A percentile compares a stretch with the other conserved stretches of the same genome.
These are phyloP conservation scores for Colletotrichum sp. DNA, from an alignment of 2,329 filamentous ascomycete genomes.

Conservation along the genomic window DNA sequence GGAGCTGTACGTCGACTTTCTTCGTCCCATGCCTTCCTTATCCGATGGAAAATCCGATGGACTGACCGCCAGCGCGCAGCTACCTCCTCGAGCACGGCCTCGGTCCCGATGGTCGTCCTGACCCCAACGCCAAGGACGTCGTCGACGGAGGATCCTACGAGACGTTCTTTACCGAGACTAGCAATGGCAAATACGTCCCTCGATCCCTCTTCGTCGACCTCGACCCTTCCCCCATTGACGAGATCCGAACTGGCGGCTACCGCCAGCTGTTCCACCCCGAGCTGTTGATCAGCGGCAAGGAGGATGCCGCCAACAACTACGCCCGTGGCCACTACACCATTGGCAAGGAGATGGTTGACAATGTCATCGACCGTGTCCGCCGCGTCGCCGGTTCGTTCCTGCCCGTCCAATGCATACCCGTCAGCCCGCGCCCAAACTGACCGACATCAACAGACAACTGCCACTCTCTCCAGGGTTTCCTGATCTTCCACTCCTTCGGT, in stretches of 20 bases:
- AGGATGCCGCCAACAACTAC: slow-evolving; percentile 81
- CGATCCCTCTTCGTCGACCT: slow-evolving; percentile 76
- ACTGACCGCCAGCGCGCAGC: slow-evolving; percentile 41
- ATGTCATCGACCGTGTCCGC: slow-evolving; percentile 72
- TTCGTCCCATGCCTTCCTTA: neutral
- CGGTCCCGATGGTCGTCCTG: slow-evolving; percentile 66
- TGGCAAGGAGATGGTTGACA: slow-evolving; percentile 78
- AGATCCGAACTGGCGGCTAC: slow-evolving; percentile 73
- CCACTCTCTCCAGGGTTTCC: slow-evolving; percentile 74
- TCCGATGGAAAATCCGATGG: slow-evolving; percentile 21
- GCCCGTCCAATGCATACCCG: neutral
- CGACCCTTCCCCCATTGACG: slow-evolving; percentile 75
- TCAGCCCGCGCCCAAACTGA: slow-evolving; percentile 21
- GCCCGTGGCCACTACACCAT: slow-evolving; percentile 79
- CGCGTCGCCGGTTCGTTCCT: slow-evolving; percentile 66
- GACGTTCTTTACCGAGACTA: slow-evolving; percentile 78
- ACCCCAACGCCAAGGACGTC: slow-evolving; percentile 64
- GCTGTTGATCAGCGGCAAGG: slow-evolving; percentile 75
- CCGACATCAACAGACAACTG: slow-evolving; percentile 64
- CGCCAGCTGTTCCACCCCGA: slow-evolving; percentile 76
- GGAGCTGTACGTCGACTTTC: slow-evolving; percentile 68
- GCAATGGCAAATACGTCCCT: slow-evolving; percentile 74
- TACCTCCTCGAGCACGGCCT: slow-evolving; percentile 78
- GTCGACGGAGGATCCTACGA: slow-evolving; percentile 70
- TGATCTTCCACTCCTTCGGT: slow-evolving; percentile 78